A percentile compares a stretch with the other conserved stretches of the same genome.
phyloP scores from a whole-genome alignment of 2,329 filamentous ascomycete species.

The Fusarium nelsonii region DNA sequence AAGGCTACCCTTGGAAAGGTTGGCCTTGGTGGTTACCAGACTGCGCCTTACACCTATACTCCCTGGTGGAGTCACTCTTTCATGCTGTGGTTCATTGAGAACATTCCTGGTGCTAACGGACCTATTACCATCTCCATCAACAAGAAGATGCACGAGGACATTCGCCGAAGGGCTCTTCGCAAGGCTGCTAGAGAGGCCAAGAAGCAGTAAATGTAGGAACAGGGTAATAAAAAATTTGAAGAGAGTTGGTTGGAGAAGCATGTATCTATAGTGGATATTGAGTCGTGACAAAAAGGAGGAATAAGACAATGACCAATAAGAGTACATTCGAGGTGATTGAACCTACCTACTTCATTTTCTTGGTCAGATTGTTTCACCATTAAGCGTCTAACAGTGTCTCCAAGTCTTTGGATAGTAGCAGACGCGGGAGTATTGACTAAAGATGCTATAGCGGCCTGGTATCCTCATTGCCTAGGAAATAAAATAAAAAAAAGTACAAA shows the following conservation, averaged over 20 bases:
- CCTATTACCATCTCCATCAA: slow-evolving; percentile 63
- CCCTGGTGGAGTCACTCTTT: slow-evolving; percentile 94
- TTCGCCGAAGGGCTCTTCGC: slow-evolving; percentile 82
- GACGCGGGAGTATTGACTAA: background rate
- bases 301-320: background rate
- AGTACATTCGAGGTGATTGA: background rate
- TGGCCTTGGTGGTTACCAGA: slow-evolving; percentile 82
- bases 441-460: background rate
- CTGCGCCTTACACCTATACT: slow-evolving; percentile 84
- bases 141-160: slow-evolving; percentile 81
- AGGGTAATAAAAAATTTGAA: background rate
- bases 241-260: background rate
- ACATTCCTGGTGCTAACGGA: slow-evolving; percentile 64
- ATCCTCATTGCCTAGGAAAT: background rate
- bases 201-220: slow-evolving; percentile 63
- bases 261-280: background rate
- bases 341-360: background rate
- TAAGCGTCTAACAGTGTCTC: background rate
- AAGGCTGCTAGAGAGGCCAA: slow-evolving; percentile 87
- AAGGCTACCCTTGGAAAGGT: slow-evolving; percentile 82
- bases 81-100: slow-evolving; percentile 85
- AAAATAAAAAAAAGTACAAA: background rate
- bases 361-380: background rate
- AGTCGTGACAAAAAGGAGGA: slow-evolving; percentile 5
- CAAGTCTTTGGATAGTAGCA: background rate